Conservation (phyloP, 176 grass and related monocot species). For the Pharus latifolius region DNA sequence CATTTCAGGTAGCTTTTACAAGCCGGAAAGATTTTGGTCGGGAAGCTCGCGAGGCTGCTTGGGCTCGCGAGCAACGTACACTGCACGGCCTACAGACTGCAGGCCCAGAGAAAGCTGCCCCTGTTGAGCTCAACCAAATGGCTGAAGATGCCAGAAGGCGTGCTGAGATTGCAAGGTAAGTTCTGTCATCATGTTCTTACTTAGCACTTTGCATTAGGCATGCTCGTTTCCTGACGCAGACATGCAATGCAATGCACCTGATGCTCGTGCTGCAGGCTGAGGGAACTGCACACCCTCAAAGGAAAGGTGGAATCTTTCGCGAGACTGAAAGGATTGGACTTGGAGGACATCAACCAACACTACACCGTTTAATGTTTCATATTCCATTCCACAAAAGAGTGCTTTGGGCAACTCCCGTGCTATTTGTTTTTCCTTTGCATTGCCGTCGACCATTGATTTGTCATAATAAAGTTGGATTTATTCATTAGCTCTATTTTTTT, state of each 20-base stretch:
- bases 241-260: no score
- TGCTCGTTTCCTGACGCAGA: not conserved
- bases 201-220: no score
- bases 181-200: not conserved
- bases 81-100: constrained; percentile 30
- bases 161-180: constrained; percentile 42
- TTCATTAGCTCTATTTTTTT: no score
- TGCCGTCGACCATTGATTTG: no score
- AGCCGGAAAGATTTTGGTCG: constrained; percentile 35
- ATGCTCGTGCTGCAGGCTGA: not conserved
- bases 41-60: constrained; percentile 31
- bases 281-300: constrained; percentile 51
- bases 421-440: no score
- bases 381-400: not conserved
- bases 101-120: constrained; percentile 12
- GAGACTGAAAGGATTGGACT: constrained; percentile 35
- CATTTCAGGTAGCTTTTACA: constrained; percentile 37
- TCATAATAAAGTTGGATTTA: no score
- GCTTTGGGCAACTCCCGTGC: no score
- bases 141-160: constrained; percentile 41
- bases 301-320: constrained; percentile 40
- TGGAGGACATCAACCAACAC: constrained; percentile 44
- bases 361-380: constrained; percentile 49
- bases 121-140: constrained; percentile 26
- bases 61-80: constrained; percentile 41